phyloP scores from a whole-genome alignment of 306 rosid species.

The Dalbergia oliveri region DNA sequence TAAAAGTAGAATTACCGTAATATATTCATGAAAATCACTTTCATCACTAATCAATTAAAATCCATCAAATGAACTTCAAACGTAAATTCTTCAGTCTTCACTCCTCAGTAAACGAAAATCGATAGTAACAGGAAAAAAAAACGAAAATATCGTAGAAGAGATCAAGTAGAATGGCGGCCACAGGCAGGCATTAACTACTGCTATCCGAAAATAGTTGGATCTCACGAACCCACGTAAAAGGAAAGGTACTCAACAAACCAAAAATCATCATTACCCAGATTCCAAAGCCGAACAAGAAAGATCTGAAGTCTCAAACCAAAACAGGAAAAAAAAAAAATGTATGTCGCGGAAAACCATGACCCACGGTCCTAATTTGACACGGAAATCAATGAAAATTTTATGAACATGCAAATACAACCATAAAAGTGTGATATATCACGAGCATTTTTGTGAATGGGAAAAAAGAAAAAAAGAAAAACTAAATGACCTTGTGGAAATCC shows the following conservation, averaged over 20 bases:
- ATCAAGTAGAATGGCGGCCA: background rate
- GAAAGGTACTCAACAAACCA: constrained; percentile 8
- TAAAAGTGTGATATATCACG: background rate
- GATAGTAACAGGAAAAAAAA: background rate
- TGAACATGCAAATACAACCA: constrained; percentile 21
- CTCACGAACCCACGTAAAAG: constrained; percentile 30
- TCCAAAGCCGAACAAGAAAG: constrained; percentile 1
- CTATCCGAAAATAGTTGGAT: constrained; percentile 42
- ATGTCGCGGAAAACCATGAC: constrained; percentile 5
- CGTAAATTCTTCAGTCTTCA: constrained; percentile 12
- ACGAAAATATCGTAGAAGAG: background rate
- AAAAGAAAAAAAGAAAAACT: background rate
- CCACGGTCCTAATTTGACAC: constrained; percentile 35
- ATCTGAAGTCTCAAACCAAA: constrained; percentile 31
- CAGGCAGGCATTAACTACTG: background rate
- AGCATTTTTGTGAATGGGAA: background rate
- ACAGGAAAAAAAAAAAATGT: no score
- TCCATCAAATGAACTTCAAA: constrained; percentile 7
- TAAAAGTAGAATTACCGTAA: constrained; percentile 1
- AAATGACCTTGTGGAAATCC: constrained; percentile 72
- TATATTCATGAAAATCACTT: constrained; percentile 1
- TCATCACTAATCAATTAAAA: constrained; percentile 19
- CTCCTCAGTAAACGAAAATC: background rate
- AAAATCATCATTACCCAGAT: constrained; percentile 18
- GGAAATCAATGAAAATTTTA: constrained; percentile 18